phyloP scores from a whole-genome alignment of 768 basidiomycete genomes.

The Cyclocybe cylindracea region DNA sequence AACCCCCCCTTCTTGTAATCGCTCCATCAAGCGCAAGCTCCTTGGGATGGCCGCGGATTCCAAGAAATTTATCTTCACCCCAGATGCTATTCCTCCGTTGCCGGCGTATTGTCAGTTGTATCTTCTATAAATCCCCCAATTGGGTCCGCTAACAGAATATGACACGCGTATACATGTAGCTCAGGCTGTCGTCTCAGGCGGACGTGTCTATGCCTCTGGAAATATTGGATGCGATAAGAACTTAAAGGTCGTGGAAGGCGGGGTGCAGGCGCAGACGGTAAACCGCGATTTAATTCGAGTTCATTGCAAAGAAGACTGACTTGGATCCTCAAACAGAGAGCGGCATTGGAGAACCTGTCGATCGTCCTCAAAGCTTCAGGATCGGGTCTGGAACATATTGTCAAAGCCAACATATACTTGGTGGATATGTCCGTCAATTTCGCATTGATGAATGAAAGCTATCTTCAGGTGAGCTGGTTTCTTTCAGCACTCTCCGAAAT shows the following conservation, averaged over 20 bases:
- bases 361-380: constrained; percentile 42
- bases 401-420: constrained; percentile 45
- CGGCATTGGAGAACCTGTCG: constrained; percentile 38
- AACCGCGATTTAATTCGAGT: constrained; percentile 1
- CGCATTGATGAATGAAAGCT: constrained; percentile 39
- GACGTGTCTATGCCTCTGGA: constrained; percentile 37
- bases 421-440: constrained; percentile 38
- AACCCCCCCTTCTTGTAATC: too few relatives aligned
- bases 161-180: constrained; percentile 18
- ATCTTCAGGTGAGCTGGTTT: constrained; percentile 28
- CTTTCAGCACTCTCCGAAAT: background rate
- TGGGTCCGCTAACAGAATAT: too few relatives aligned
- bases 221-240: constrained; percentile 37
- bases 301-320: background rate
- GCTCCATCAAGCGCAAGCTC: too few relatives aligned
- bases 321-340: constrained; percentile 22
- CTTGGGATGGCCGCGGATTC: too few relatives aligned
- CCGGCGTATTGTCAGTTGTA: constrained; percentile 35
- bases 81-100: constrained; percentile 33
- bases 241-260: constrained; percentile 35
- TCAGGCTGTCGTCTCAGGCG: constrained; percentile 39
- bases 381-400: constrained; percentile 39
- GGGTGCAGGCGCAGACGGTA: constrained; percentile 37
- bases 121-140: background rate
- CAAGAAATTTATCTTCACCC: constrained; percentile 27